phyloP scores from a whole-genome alignment of 345 rosid species.

The Euphorbia pulcherrima region DNA sequence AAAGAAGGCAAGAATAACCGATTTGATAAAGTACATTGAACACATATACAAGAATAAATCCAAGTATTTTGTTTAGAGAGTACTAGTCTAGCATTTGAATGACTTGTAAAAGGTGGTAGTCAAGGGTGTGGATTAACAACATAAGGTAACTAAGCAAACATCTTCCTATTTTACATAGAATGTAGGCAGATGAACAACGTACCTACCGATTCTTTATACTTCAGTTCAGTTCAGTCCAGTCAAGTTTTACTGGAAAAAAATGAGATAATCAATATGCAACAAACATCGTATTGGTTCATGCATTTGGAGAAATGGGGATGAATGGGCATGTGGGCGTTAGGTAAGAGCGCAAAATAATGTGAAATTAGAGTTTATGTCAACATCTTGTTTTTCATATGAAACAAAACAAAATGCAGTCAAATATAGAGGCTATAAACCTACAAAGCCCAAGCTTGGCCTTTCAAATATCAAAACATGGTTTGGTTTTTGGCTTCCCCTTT shows the following conservation, averaged over 20 bases:
- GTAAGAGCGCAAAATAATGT: background rate
- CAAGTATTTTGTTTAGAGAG: too few species aligned
- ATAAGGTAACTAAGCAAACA: background rate
- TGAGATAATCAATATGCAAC: background rate
- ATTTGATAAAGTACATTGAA: too few species aligned
- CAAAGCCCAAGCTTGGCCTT: constrained; percentile 3
- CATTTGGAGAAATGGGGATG: background rate
- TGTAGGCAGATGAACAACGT: background rate
- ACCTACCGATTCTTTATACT: too few species aligned
- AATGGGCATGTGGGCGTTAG: constrained; percentile 21
- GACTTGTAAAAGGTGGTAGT: background rate
- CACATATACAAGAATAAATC: too few species aligned
- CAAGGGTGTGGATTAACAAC: background rate
- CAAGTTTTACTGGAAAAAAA: background rate
- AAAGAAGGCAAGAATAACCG: too few species aligned
- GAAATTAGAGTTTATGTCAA: constrained; percentile 15
- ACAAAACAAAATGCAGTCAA: constrained; percentile 32
- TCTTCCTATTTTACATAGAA: background rate
- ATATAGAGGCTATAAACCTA: constrained; percentile 34
- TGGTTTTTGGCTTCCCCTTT: constrained; percentile 15
- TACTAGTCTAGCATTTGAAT: too few species aligned
- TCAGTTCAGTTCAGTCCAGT: background rate
- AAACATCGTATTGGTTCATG: background rate
- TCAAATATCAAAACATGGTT: constrained; percentile 9
- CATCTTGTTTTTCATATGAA: constrained; percentile 10